These are phyloP conservation scores for Gynochthodes officinalis DNA, from an alignment of 257 asterid genomes.

Conservation along the genomic window DNA sequence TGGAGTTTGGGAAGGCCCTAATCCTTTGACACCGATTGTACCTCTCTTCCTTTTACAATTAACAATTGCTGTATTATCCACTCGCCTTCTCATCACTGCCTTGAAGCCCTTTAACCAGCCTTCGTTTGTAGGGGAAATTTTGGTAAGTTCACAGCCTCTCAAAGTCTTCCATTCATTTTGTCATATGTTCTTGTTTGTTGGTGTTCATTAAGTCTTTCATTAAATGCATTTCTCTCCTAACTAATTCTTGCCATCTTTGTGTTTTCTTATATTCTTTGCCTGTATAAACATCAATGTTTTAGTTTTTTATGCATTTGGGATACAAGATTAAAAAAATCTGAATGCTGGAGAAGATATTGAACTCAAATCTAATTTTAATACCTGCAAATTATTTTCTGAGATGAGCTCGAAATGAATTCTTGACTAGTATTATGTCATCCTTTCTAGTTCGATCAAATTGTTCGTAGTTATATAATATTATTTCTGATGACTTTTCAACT, in stretches of 20 bases:
- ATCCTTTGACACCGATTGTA: slow-evolving; percentile 78
- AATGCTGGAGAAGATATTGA: too few species aligned
- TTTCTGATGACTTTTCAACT: neutral
- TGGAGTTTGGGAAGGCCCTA: slow-evolving; percentile 97
- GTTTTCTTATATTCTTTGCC: neutral
- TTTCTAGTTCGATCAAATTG: neutral
- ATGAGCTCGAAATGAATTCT: neutral
- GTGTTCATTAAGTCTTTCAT: neutral
- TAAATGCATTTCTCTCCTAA: neutral
- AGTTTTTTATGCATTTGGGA: neutral
- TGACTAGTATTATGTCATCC: neutral
- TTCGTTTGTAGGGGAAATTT: slow-evolving; percentile 60
- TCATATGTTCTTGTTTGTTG: neutral
- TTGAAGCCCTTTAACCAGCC: slow-evolving; percentile 74
- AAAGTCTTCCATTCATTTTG: neutral
- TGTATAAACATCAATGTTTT: neutral
- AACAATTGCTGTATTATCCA: slow-evolving; percentile 47
- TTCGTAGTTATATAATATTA: neutral
- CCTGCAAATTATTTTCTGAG: neutral
- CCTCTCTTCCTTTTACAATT: slow-evolving; percentile 84
- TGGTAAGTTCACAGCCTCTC: slow-evolving; percentile 41
- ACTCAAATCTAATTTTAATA: too few species aligned
- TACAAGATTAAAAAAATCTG: too few species aligned
- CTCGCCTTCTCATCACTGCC: slow-evolving; percentile 43
- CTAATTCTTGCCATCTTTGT: neutral